phyloP scores from a whole-genome alignment of 148 eudicot species.

The Bassia scoparia region DNA sequence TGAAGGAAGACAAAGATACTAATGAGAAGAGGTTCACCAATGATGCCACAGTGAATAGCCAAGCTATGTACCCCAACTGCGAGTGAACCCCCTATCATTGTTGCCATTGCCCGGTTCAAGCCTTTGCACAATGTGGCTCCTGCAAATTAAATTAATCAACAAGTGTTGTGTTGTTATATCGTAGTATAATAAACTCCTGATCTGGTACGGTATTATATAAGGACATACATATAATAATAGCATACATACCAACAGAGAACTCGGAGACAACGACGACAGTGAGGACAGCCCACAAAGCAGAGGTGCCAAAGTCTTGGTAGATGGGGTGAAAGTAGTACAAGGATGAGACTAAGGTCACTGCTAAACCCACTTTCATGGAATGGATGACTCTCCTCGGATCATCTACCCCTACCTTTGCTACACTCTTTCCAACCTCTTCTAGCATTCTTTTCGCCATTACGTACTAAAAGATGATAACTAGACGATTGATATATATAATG shows the following conservation, averaged over 20 bases:
- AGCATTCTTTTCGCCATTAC: neutral
- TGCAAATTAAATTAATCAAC: neutral
- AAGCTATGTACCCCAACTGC: slow-evolving; percentile 1
- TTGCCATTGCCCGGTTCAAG: slow-evolving; percentile 1
- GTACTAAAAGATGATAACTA: too few species aligned
- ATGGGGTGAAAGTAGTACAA: neutral
- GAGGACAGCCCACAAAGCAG: slow-evolving; percentile 5
- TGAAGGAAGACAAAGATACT: slow-evolving; percentile 7
- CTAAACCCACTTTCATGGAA: slow-evolving; percentile 2
- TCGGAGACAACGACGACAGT: neutral
- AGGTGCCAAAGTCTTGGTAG: neutral
- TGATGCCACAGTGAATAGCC: neutral
- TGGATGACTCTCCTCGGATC: slow-evolving; percentile 4
- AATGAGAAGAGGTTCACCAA: slow-evolving; percentile 3
- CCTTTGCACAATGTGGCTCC: slow-evolving; percentile 2
- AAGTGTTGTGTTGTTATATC: too few species aligned
- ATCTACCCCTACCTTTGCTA: neutral
- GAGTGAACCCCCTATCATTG: neutral
- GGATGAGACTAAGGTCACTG: neutral
- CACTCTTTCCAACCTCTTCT: neutral
- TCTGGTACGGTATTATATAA: too few species aligned
- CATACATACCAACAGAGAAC: neutral
- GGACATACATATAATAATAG: too few species aligned
- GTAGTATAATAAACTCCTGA: too few species aligned
- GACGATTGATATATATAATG: too few species aligned